Base-by-base conservation (phyloP, 306 rosid species). In the Albizia julibrissin region DNA sequence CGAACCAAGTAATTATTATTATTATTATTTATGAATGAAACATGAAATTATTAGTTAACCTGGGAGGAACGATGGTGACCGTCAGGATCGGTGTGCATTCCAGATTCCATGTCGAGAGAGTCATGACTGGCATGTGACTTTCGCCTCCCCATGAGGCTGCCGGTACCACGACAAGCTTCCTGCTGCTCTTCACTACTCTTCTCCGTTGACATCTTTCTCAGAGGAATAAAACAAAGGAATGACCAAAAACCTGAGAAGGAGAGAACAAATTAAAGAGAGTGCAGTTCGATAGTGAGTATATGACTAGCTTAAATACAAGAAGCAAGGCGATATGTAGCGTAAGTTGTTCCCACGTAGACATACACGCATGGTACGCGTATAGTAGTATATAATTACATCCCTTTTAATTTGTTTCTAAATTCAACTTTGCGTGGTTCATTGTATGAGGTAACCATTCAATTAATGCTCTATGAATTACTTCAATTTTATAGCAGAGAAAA, bases 21-120 rank as follows among this genome's bases (percentile, higher is more conserved):
- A 8, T 0, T 54, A 22, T 10, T 22, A 58, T 2, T 9, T 9
- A 58, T 58, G 31, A n/a, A 58, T 58, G 31, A 22, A 47, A 54
- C 8, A 19, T 27, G 68, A 4, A 6, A 31, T 4, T 27, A 31
- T 4, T 27, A 26, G 2, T 12, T 34, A 37, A 83, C 86, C 26
- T 9, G 27, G 22, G 75, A 77, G 69, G 61, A 34, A 65, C 18
- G 18, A 24, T 22, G 67, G 12, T 42, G 71, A 9, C 70, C 33
- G 52, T 29, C 21, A 4, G 86, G 47, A 47, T 5, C 11, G 18
- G 76, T 19, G 66, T 27, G 52, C 54, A 18, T 42, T 14, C 80
- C 80, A 13, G 86, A 78, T 72, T 78, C 76, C 10, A 73, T 42
- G 24, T 83, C 86, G 0, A 83, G 56, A 29, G 83, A 83, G 49